These are phyloP conservation scores for Metschnikowia proteae DNA, from an alignment of 805 yeast species.

Conservation along the genomic window DNA sequence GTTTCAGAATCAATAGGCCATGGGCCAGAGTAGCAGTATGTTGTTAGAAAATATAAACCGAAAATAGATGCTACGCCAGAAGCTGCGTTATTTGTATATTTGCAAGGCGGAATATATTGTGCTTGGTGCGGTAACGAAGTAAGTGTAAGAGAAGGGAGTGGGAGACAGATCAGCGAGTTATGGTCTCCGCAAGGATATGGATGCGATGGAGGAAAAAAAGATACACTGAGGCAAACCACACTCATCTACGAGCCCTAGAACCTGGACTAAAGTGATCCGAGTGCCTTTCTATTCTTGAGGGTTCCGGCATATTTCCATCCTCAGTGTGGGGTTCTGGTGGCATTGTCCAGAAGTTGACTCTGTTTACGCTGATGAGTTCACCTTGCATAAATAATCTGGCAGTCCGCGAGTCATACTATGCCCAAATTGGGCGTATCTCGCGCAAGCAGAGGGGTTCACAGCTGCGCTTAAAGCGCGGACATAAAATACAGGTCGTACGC, in stretches of 20 bases:
- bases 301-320: background rate
- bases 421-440: constrained; percentile 1
- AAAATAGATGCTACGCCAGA: background rate
- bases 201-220: constrained; percentile 3
- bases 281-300: background rate
- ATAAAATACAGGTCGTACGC: too few relatives aligned
- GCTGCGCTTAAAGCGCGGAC: background rate
- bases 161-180: background rate
- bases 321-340: background rate
- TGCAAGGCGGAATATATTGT: background rate
- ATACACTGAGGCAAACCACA: background rate
- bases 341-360: background rate
- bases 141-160: background rate
- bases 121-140: background rate
- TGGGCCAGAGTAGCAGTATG: background rate
- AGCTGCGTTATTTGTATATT: background rate
- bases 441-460: background rate
- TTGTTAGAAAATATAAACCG: too few relatives aligned
- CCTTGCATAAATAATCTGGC: constrained; percentile 2
- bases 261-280: background rate
- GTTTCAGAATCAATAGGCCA: background rate
- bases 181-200: background rate
- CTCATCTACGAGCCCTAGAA: background rate
- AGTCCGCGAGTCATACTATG: constrained; percentile 1
- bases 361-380: constrained; percentile 2